These are phyloP conservation scores for Sporothrix brasiliensis DNA, from an alignment of 2,329 filamentous ascomycete species.

Conservation along the genomic window DNA sequence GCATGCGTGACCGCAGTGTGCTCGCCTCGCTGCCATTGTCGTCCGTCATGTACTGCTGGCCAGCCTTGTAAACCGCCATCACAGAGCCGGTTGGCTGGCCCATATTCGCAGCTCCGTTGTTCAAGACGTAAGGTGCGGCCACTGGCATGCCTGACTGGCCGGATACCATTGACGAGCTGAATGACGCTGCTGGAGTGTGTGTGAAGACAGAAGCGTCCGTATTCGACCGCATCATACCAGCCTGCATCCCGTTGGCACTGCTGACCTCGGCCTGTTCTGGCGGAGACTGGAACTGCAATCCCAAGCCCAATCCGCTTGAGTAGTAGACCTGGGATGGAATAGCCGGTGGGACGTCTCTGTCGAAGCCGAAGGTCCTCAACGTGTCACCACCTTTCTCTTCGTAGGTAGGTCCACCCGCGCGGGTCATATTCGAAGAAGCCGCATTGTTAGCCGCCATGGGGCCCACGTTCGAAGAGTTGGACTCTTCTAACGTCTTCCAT, in stretches of 20 bases:
- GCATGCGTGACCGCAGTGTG: constrained; percentile 45
- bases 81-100: background rate
- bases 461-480: constrained; percentile 22
- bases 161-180: constrained; percentile 39
- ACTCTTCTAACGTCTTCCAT: constrained; percentile 43
- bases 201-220: constrained; percentile 34
- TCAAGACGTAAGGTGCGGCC: background rate
- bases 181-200: constrained; percentile 39
- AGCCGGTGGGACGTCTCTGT: constrained; percentile 20
- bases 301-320: constrained; percentile 38
- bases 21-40: constrained; percentile 32
- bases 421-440: background rate
- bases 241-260: constrained; percentile 6
- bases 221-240: constrained; percentile 29
- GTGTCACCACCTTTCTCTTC: constrained; percentile 25
- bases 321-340: constrained; percentile 31
- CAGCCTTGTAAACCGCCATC: background rate
- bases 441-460: constrained; percentile 22
- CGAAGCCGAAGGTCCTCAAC: constrained; percentile 24
- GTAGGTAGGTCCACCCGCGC: background rate
- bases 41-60: constrained; percentile 6
- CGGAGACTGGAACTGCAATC: constrained; percentile 33
- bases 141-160: constrained; percentile 36
- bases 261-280: constrained; percentile 17
- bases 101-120: background rate